Conservation (phyloP, 2,329 filamentous ascomycete species). For the Verticillium longisporum region DNA sequence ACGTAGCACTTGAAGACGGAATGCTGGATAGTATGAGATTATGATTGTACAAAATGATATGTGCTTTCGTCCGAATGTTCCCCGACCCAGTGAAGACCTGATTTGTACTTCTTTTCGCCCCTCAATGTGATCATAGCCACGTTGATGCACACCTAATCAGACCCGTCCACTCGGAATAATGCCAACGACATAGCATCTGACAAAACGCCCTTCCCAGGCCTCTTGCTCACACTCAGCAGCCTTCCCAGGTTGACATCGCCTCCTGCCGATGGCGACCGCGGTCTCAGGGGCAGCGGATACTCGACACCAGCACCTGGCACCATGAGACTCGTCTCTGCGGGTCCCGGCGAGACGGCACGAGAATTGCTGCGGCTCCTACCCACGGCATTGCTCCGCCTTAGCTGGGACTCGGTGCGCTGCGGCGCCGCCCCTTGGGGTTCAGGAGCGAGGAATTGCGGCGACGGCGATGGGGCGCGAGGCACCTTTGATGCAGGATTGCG, state of each 20-base stretch:
- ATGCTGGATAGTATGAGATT: background rate
- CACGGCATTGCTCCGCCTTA: slow-evolving; percentile 2
- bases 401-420: background rate
- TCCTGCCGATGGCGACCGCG: slow-evolving; percentile 4
- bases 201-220: slow-evolving; percentile 9
- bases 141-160: background rate
- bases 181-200: slow-evolving; percentile 13
- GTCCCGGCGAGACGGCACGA: background rate
- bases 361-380: slow-evolving; percentile 4
- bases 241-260: slow-evolving; percentile 7
- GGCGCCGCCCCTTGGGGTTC: background rate
- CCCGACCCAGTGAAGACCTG: too few species aligned
- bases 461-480: background rate
- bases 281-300: background rate
- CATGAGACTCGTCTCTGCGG: background rate
- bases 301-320: background rate
- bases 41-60: background rate
- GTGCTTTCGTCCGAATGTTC: background rate
- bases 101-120: too few species aligned
- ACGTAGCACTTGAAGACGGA: background rate
- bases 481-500: background rate
- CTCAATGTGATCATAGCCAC: too few species aligned
- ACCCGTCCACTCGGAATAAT: slow-evolving; percentile 12
- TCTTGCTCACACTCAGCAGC: slow-evolving; percentile 10
- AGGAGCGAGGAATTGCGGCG: background rate